Percentiles rank a stretch among this genome's conserved stretches.
Evolutionary conservation across 768 basidiomycete species (phyloP).

Genomic region (Naganishia friedmannii): DNA sequence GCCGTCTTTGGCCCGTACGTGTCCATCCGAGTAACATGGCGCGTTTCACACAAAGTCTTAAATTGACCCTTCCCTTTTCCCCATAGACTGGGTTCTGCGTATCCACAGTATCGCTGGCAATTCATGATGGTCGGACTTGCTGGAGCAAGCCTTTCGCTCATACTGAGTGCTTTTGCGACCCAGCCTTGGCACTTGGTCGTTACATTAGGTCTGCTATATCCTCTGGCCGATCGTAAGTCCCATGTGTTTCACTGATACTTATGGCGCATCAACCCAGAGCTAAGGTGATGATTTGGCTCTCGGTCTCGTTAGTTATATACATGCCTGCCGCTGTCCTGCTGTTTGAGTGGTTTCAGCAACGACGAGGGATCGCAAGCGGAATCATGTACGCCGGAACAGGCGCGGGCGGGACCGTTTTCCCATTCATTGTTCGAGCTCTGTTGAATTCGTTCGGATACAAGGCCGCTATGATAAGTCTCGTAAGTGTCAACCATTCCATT

Average conservation of each 20-base stretch:
- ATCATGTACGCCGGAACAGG: conserved; percentile 40
- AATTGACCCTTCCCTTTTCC: no score
- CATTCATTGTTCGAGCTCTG: conserved; percentile 42
- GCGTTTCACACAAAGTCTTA: no score
- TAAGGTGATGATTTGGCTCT: no score
- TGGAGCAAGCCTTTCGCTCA: conserved; percentile 31
- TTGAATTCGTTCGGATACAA: conserved; percentile 44
- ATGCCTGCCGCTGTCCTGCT: conserved; percentile 42
- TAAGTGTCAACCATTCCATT: no score
- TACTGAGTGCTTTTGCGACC: conserved; percentile 40
- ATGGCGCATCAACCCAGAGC: no score
- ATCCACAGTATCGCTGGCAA: conserved; percentile 32
- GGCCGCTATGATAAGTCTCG: conserved; percentile 42
- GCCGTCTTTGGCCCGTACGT: conserved; percentile 44
- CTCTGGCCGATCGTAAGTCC: conserved; percentile 28
- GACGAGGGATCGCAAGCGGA: conserved; percentile 42
- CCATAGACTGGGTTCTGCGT: conserved; percentile 22
- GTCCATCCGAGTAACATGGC: background rate
- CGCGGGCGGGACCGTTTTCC: conserved; percentile 44
- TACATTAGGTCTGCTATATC: conserved; percentile 42
- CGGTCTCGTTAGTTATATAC: conserved; percentile 33
- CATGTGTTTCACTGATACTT: no score
- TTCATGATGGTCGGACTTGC: conserved; percentile 37
- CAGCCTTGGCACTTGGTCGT: conserved; percentile 48
- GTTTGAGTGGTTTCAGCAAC: conserved; percentile 46